Evolutionary conservation across 202 grass and related monocot species (phyloP).

Genomic region (Setaria italica): DNA sequence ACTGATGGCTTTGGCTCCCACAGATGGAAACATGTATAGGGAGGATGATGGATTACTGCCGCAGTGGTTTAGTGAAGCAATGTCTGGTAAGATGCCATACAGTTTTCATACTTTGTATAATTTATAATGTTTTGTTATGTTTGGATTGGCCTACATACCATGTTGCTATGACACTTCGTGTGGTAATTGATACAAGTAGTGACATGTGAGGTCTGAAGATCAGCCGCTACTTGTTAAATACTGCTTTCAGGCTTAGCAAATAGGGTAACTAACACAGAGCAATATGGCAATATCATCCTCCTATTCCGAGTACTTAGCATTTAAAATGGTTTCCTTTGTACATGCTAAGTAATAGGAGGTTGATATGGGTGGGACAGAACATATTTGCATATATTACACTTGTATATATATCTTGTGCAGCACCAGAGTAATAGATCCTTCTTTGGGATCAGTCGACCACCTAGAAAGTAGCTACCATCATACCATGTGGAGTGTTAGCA

Average conservation of each 20-base stretch:
- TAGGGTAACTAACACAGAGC: neutral
- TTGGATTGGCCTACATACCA: neutral
- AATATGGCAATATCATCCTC: too few relatives aligned
- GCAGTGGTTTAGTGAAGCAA: constrained; percentile 87
- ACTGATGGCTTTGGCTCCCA: constrained; percentile 54
- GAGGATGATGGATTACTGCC: constrained; percentile 66
- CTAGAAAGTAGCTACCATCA: neutral
- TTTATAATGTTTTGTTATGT: constrained; percentile 14
- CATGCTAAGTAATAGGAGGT: neutral
- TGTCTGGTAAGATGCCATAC: constrained; percentile 62
- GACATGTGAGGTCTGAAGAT: neutral
- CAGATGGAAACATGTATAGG: constrained; percentile 52
- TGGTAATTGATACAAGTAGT: constrained; percentile 6
- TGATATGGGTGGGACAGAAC: constrained; percentile 2
- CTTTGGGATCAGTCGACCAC: neutral
- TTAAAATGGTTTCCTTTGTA: neutral
- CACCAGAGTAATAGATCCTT: neutral
- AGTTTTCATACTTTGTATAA: neutral
- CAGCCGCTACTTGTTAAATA: neutral
- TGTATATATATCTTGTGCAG: neutral
- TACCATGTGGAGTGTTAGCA: neutral
- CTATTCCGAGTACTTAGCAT: neutral
- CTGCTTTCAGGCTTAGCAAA: constrained; percentile 7
- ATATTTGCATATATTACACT: constrained; percentile 26
- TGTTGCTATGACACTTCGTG: neutral